Base-by-base conservation (phyloP, 2,329 filamentous ascomycete species). In the Aspergillus eucalypticola region DNA sequence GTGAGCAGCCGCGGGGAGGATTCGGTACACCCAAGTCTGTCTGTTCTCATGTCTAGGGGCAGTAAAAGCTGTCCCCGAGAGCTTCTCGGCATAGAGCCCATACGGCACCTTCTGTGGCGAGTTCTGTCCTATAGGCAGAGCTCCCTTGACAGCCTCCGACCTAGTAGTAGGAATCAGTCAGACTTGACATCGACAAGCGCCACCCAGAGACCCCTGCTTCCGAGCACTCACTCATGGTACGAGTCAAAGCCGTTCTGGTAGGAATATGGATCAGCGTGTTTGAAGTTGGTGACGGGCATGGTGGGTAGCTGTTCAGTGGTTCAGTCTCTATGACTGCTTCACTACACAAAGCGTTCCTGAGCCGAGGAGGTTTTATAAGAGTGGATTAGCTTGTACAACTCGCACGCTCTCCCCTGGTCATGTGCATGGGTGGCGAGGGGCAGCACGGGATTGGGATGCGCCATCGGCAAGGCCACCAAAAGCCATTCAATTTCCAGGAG, bases 71-170 rank as follows among this genome's bases (percentile, higher is more conserved):
- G 87, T 90, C 7, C 88, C 89, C 0, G 88, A 90, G 46, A 91
- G 82, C 79, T 90, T 90, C 78, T 96, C 92, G 27, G 91, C 87
- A 77, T 95, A 95, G 27, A 96, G 86, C 0, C 91, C 91, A 65
- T 87, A 86, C 0, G 90, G 84, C 0, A 88, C 88, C 71, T 92
- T 91, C 73, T 96, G 91, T 0, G 92, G 92, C 2, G 90, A 91
- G 80, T 96, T 96, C 44, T 88, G 84, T 53, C 84, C 91, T 60
- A 91, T 72, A 8, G 92, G 91, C 5, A 94, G 81, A 5, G 91
- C 88, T 17, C 88, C 89, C 15, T 87, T 81, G 58, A 94, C 80
- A 48, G 91, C 90, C 81, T 95, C 91, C 46, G 89, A 86, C 73
- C 90, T 93, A 56, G 6, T 17, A 69, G 10, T 17, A 69, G 10